A percentile compares a stretch with the other conserved stretches of the same genome.
These are phyloP conservation scores for Microdochium nivale DNA, from an alignment of 2,329 filamentous ascomycete species.

Conservation along the genomic window DNA sequence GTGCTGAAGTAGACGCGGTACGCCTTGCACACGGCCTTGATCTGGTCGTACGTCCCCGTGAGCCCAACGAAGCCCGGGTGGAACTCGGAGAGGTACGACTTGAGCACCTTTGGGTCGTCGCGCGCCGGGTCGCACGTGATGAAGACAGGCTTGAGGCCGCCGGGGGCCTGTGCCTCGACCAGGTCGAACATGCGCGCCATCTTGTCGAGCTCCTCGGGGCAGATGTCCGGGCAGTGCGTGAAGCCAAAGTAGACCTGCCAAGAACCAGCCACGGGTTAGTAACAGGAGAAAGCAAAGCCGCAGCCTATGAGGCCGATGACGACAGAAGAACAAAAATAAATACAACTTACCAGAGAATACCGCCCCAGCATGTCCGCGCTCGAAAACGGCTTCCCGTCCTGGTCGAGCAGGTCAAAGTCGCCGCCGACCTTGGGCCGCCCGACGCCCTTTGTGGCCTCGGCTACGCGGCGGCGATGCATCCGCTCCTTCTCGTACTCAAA, in stretches of 20 bases:
- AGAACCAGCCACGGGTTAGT: background rate
- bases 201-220: slow-evolving; percentile 97
- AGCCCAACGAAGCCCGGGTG: slow-evolving; percentile 79
- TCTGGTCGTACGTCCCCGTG: slow-evolving; percentile 87
- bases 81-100: slow-evolving; percentile 84
- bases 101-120: slow-evolving; percentile 77
- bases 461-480: slow-evolving; percentile 80
- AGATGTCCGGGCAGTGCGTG: slow-evolving; percentile 96
- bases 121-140: slow-evolving; percentile 92
- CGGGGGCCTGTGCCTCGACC: slow-evolving; percentile 42
- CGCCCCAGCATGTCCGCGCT: slow-evolving; percentile 78
- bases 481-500: slow-evolving; percentile 90
- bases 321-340: no score
- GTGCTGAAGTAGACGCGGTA: slow-evolving; percentile 98
- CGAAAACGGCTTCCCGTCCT: slow-evolving; percentile 70
- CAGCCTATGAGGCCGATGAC: no score
- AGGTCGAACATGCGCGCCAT: slow-evolving; percentile 93
- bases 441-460: slow-evolving; percentile 87
- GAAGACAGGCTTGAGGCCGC: slow-evolving; percentile 68
- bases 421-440: slow-evolving; percentile 91
- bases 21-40: slow-evolving; percentile 89
- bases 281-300: no score
- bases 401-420: slow-evolving; percentile 71
- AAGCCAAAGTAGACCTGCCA: slow-evolving; percentile 94
- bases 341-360: slow-evolving; percentile 65